These are phyloP conservation scores for Starmera quercuum DNA, from an alignment of 805 yeast species.

Conservation along the genomic window DNA sequence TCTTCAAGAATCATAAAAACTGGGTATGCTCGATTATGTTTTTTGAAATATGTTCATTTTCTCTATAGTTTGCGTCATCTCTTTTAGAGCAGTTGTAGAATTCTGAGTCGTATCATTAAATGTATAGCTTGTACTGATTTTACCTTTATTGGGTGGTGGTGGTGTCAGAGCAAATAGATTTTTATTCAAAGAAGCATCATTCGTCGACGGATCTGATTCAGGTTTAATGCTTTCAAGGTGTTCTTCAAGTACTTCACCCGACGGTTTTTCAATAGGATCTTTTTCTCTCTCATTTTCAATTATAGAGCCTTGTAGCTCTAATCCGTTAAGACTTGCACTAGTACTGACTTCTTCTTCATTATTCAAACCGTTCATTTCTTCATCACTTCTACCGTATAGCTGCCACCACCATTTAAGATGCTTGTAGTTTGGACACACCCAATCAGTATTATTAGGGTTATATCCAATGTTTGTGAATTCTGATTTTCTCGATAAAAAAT, in stretches of 20 bases:
- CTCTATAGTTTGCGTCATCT: conserved; percentile 3
- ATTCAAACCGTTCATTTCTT: conserved; percentile 44
- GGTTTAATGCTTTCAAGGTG: too few relatives aligned
- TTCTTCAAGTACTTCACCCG: too few relatives aligned
- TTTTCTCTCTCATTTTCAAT: not conserved
- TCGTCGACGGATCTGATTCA: too few relatives aligned
- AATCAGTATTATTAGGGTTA: conserved; percentile 19
- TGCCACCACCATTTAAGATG: conserved; percentile 87
- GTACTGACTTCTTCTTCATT: not conserved
- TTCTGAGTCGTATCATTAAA: not conserved
- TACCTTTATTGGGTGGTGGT: conserved; percentile 5
- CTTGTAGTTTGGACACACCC: conserved; percentile 52
- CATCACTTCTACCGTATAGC: conserved; percentile 67
- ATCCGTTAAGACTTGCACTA: not conserved
- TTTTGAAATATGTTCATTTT: conserved; percentile 4
- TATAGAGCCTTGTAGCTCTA: conserved; percentile 2
- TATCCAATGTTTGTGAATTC: conserved; percentile 61
- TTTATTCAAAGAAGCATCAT: too few relatives aligned
- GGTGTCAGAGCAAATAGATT: conserved; percentile 13
- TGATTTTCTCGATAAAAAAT: conserved; percentile 64
- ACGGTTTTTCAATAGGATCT: not conserved
- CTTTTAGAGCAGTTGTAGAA: not conserved
- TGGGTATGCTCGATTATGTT: not conserved
- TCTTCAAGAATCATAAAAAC: not conserved
- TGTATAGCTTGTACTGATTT: conserved; percentile 1